A percentile compares a stretch with the other conserved stretches of the same genome.
Conservation (phyloP, 2,329 filamentous ascomycete genomes). For the Paracoccidioides brasiliensis region DNA sequence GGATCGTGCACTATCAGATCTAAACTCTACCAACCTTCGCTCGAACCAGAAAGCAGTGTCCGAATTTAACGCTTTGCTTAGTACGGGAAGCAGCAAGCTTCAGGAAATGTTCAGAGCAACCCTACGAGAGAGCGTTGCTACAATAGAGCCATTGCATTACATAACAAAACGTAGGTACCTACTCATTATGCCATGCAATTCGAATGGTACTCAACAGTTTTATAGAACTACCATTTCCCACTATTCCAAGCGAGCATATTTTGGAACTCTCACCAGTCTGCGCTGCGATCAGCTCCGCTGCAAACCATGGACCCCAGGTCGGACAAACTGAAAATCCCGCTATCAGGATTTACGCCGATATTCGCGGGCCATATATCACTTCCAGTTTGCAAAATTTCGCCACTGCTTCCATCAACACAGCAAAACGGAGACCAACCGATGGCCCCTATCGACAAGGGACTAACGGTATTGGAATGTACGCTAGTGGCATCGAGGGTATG, state of each 20-base stretch:
- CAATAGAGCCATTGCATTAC: slow-evolving; percentile 80
- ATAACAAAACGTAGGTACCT: slow-evolving; percentile 63
- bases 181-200: not conserved
- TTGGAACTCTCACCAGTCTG: slow-evolving; percentile 69
- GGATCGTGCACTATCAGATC: slow-evolving; percentile 67
- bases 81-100: slow-evolving; percentile 66
- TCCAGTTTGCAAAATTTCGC: slow-evolving; percentile 73
- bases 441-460: slow-evolving; percentile 78
- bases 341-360: slow-evolving; percentile 72
- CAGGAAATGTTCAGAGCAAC: slow-evolving; percentile 73
- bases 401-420: slow-evolving; percentile 69
- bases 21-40: slow-evolving; percentile 79
- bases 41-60: slow-evolving; percentile 81
- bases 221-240: slow-evolving; percentile 59
- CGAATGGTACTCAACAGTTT: not conserved
- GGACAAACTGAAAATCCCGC: slow-evolving; percentile 48
- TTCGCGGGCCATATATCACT: slow-evolving; percentile 76
- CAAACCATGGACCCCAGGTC: slow-evolving; percentile 38
- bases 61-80: slow-evolving; percentile 65
- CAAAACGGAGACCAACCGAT: slow-evolving; percentile 61
- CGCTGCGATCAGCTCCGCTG: slow-evolving; percentile 54
- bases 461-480: slow-evolving; percentile 84
- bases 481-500: slow-evolving; percentile 72
- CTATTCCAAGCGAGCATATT: slow-evolving; percentile 61
- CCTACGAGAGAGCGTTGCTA: slow-evolving; percentile 62